These are phyloP conservation scores for Arachis monticola DNA, from an alignment of 331 rosid genomes.

Conservation along the genomic window DNA sequence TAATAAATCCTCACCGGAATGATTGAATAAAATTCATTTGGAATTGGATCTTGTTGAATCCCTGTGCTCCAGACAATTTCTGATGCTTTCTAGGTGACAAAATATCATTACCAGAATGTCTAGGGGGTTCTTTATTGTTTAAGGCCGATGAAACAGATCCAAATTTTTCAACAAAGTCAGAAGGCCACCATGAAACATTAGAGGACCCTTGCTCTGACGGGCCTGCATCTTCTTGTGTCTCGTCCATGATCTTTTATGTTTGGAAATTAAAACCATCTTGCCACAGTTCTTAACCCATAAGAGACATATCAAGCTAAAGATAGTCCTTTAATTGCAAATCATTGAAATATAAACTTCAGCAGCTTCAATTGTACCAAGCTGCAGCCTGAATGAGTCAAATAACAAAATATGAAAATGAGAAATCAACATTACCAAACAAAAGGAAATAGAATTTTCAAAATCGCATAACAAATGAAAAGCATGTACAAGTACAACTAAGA, in stretches of 20 bases:
- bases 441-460: slow-evolving; percentile 21
- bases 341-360: slow-evolving; percentile 43
- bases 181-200: slow-evolving; percentile 86
- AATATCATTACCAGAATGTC: slow-evolving; percentile 57
- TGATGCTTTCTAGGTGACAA: slow-evolving; percentile 83
- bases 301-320: slow-evolving; percentile 52
- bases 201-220: slow-evolving; percentile 87
- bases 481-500: background rate
- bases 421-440: background rate
- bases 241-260: slow-evolving; percentile 81
- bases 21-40: slow-evolving; percentile 92
- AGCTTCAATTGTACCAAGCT: slow-evolving; percentile 60
- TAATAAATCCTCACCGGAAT: slow-evolving; percentile 73
- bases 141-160: slow-evolving; percentile 79
- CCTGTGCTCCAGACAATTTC: slow-evolving; percentile 91
- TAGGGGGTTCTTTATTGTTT: slow-evolving; percentile 60
- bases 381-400: slow-evolving; percentile 65
- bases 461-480: slow-evolving; percentile 20
- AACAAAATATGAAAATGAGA: slow-evolving; percentile 27
- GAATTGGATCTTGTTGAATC: slow-evolving; percentile 84
- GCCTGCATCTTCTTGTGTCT: slow-evolving; percentile 82
- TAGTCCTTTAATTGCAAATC: slow-evolving; percentile 41
- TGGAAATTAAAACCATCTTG: slow-evolving; percentile 85
- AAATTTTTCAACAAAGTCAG: slow-evolving; percentile 84
- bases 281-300: slow-evolving; percentile 71